Evolutionary conservation across 805 yeast genomes (phyloP).

Genomic region (Candida vartiovaarae): DNA sequence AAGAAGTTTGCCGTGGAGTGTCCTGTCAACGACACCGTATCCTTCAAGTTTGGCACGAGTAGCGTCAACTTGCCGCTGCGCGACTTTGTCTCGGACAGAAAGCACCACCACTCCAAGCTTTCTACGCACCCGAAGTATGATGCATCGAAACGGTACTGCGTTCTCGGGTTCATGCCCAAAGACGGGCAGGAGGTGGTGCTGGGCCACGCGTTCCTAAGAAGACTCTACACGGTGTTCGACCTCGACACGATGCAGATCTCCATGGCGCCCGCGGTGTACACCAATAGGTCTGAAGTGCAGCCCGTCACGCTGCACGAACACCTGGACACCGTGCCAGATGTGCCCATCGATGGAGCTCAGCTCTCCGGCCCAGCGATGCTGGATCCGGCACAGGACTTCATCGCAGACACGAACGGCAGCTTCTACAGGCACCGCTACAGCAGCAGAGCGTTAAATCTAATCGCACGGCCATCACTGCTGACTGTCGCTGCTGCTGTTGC

Average conservation of each 20-base stretch:
- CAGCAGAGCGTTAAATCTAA: not conserved
- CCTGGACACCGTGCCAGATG: slow-evolving; percentile 6
- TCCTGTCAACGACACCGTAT: not conserved
- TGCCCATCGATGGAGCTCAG: slow-evolving; percentile 1
- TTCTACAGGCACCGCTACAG: not conserved
- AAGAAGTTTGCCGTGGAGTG: slow-evolving; percentile 1
- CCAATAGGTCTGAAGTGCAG: slow-evolving; percentile 2
- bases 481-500: not conserved
- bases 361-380: slow-evolving; percentile 4
- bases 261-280: slow-evolving; percentile 18
- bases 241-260: slow-evolving; percentile 18
- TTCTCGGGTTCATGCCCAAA: slow-evolving; percentile 10
- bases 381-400: slow-evolving; percentile 12
- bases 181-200: slow-evolving; percentile 6
- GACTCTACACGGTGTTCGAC: slow-evolving; percentile 20
- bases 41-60: slow-evolving; percentile 8
- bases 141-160: slow-evolving; percentile 7
- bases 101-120: not conserved
- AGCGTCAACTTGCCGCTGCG: slow-evolving; percentile 2
- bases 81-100: slow-evolving; percentile 2
- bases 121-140: not conserved
- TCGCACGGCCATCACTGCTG: not conserved
- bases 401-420: slow-evolving; percentile 6
- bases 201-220: slow-evolving; percentile 18
- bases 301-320: slow-evolving; percentile 3